Evolutionary conservation across 805 yeast species (phyloP), one percentile per base, ranked within the genome.

Genomic region (Teunomyces pallodes): DNA sequence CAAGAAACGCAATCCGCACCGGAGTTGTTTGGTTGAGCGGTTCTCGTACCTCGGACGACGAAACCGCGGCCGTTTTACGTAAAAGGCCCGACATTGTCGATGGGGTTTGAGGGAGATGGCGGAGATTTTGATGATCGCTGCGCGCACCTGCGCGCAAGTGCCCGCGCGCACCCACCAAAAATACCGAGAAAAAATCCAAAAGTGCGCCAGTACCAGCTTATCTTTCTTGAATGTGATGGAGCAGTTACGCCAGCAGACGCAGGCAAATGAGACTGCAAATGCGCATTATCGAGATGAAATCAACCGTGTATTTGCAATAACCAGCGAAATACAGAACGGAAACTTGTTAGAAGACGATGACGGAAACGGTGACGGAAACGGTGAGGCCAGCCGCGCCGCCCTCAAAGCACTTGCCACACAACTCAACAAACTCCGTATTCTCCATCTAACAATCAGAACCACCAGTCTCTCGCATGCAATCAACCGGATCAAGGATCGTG

Each of bases 1-100:
- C 90, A 3, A 84, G 59, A 1, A 84, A 73, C 0, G 86, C 88
- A 12, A 84, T 57, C 49, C 87, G 67, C 4, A 84, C 56, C 0
- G 88, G 86, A 26, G 63, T 57, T 27, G 55, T 42, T 31, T 60
- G 52, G 48, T 70, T 67, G 31, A 46, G 30, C 8, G 54, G 54
- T 5, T 39, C 36, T 31, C 47, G 51, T 5, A 53, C 49, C n/a
- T 50, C 47, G n/a, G 47, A 46, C 12, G 28, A 20, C 4, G 47
- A 28, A 10, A 48, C 9, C 12, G 40, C 3, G 2, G 41, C 39
- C 17, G 36, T 6, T 33, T 44, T 47, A 4, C 38, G 36, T 20
- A 31, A 24, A 9, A 42, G 43, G 9, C 43, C 35, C 14, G 35
- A 28, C 35, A 40, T 39, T 38, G 14, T 20, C 24, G n/a, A 4